phyloP scores from a whole-genome alignment of 805 yeast species.

The Ogataea corticis region DNA sequence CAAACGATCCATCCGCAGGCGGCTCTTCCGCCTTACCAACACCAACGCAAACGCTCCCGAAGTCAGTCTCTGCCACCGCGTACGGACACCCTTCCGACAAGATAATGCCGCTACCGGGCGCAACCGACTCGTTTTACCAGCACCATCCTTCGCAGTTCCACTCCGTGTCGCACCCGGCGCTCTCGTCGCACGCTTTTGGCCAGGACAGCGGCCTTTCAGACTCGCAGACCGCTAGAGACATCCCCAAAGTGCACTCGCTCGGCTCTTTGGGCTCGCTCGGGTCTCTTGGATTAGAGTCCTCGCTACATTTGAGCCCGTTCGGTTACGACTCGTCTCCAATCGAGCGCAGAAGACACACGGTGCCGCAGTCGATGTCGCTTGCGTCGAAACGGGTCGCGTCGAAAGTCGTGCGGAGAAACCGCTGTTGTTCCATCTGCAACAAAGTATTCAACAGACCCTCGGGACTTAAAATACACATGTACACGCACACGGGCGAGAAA shows the following conservation, averaged over 20 bases:
- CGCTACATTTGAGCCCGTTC: neutral
- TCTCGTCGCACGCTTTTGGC: neutral
- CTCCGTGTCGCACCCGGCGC: slow-evolving; percentile 2
- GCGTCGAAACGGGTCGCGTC: slow-evolving; percentile 1
- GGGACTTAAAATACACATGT: slow-evolving; percentile 74
- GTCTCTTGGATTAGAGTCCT: slow-evolving; percentile 2
- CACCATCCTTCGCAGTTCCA: slow-evolving; percentile 5
- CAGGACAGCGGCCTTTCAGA: neutral
- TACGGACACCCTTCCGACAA: slow-evolving; percentile 6
- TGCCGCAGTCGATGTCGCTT: slow-evolving; percentile 10
- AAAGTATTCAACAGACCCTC: slow-evolving; percentile 83
- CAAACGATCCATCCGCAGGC: neutral
- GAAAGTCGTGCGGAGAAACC: slow-evolving; percentile 14
- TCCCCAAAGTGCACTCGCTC: slow-evolving; percentile 16
- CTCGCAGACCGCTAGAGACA: slow-evolving; percentile 4
- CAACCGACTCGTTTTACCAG: slow-evolving; percentile 11
- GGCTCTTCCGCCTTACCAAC: slow-evolving; percentile 11
- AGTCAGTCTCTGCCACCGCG: slow-evolving; percentile 3
- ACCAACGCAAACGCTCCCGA: slow-evolving; percentile 12
- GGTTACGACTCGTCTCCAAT: slow-evolving; percentile 2
- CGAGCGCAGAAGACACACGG: slow-evolving; percentile 17
- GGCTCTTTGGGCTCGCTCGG: slow-evolving; percentile 5
- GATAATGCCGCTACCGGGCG: slow-evolving; percentile 1
- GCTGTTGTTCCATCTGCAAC: slow-evolving; percentile 54
- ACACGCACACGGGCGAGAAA: slow-evolving; percentile 82